phyloP scores from a whole-genome alignment of 108 stramenopile genomes.

The Nitzschia putrida region DNA sequence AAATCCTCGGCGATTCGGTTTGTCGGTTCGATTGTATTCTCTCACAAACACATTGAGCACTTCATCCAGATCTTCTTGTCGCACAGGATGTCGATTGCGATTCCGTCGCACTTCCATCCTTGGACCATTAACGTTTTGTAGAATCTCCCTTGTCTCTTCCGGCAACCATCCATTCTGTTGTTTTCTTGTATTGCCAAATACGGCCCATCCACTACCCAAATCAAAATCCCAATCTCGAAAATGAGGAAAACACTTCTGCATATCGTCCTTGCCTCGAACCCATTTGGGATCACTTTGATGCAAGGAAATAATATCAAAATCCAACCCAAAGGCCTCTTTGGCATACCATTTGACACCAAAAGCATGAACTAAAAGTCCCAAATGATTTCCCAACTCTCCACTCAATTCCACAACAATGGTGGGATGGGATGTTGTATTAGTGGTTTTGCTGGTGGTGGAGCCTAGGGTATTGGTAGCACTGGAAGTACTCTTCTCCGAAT shows the following conservation, averaged over 20 bases:
- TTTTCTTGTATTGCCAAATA: conserved; percentile 23
- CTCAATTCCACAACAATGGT: conserved; percentile 34
- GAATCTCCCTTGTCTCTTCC: background rate
- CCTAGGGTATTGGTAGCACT: no score
- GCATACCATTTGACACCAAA: conserved; percentile 23
- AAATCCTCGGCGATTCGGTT: conserved; percentile 2
- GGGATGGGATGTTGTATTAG: conserved; percentile 22
- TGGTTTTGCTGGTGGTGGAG: no score
- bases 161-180: conserved; percentile 14
- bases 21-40: background rate
- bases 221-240: conserved; percentile 22
- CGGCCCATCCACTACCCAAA: conserved; percentile 9
- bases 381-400: conserved; percentile 60
- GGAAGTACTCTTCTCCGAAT: no score
- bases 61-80: background rate
- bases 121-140: background rate
- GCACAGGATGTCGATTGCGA: background rate
- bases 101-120: conserved; percentile 7
- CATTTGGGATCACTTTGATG: conserved; percentile 35
- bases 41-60: background rate
- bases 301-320: conserved; percentile 13
- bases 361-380: conserved; percentile 28
- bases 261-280: conserved; percentile 10
- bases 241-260: conserved; percentile 38
- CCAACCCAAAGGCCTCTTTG: conserved; percentile 21